A percentile compares a stretch with the other conserved stretches of the same genome.
Conservation (phyloP, 352 stramenopile genomes). For the Phytophthora litchii region DNA sequence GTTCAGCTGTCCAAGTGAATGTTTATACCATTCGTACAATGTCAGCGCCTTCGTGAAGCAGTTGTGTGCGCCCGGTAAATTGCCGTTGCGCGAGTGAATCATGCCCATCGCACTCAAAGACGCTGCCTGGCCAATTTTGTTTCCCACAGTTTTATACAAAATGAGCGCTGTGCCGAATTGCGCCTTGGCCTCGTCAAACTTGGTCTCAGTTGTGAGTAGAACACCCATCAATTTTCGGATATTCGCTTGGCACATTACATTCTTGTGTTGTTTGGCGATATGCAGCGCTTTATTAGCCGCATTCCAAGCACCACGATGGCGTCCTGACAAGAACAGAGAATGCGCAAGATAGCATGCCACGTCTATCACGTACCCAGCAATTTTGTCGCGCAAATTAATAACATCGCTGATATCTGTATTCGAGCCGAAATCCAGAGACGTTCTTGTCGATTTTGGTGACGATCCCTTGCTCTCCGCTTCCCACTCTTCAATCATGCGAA, state of each 20-base stretch:
- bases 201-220: conserved; percentile 80
- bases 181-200: conserved; percentile 83
- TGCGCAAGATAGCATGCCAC: conserved; percentile 80
- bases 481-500: conserved; percentile 77
- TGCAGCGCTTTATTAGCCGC: conserved; percentile 75
- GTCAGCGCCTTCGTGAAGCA: conserved; percentile 84
- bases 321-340: conserved; percentile 72
- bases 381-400: conserved; percentile 48
- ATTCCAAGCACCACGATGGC: conserved; percentile 75
- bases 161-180: conserved; percentile 81
- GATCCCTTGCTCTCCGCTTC: conserved; percentile 25
- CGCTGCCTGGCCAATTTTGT: conserved; percentile 79
- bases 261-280: conserved; percentile 77
- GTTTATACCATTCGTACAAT: conserved; percentile 86
- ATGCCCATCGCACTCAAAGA: conserved; percentile 81
- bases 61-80: conserved; percentile 75
- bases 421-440: not conserved
- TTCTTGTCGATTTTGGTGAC: conserved; percentile 8
- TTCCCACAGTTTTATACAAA: conserved; percentile 72
- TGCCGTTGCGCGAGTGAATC: conserved; percentile 83
- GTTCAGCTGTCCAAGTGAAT: conserved; percentile 78
- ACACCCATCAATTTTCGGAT: conserved; percentile 82
- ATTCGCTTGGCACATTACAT: conserved; percentile 70
- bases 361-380: conserved; percentile 61
- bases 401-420: conserved; percentile 13